Evolutionary conservation across 257 asterid genomes (phyloP).

Genomic region (Coffea eugenioides): DNA sequence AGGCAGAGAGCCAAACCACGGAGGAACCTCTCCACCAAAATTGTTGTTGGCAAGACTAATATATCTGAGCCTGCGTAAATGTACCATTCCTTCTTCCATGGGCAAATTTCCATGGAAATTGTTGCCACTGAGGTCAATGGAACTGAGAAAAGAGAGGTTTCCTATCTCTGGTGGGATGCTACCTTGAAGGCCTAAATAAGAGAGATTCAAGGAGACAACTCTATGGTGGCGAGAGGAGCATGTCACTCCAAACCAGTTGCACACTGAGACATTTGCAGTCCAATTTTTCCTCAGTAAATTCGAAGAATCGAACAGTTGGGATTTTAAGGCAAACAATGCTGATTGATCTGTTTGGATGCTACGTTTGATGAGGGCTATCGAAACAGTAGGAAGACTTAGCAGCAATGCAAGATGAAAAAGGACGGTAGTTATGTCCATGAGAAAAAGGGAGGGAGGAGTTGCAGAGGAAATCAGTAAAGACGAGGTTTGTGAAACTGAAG

Average conservation of each 20-base stretch:
- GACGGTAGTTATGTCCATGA: too few species aligned
- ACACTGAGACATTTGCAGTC: conserved; percentile 2
- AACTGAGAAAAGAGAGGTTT: conserved; percentile 19
- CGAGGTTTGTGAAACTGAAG: too few species aligned
- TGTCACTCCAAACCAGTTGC: conserved; percentile 9
- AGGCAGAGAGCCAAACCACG: conserved; percentile 7
- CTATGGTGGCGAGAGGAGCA: neutral
- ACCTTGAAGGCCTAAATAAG: neutral
- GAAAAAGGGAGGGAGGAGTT: too few species aligned
- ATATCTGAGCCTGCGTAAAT: neutral
- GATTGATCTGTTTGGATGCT: neutral
- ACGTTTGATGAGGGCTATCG: too few species aligned
- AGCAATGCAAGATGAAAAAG: too few species aligned
- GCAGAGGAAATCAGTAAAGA: too few species aligned
- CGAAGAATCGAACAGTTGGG: neutral
- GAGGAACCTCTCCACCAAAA: conserved; percentile 25
- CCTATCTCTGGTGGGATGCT: conserved; percentile 1
- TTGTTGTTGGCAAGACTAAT: conserved; percentile 11
- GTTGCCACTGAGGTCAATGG: conserved; percentile 23
- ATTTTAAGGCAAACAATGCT: conserved; percentile 7
- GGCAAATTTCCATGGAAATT: conserved; percentile 25
- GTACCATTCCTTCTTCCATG: neutral
- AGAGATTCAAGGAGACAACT: neutral
- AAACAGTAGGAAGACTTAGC: too few species aligned
- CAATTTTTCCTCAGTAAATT: conserved; percentile 4